Evolutionary conservation across 176 grass and related monocot genomes (phyloP).

Genomic region (Phoenix roebelenii): DNA sequence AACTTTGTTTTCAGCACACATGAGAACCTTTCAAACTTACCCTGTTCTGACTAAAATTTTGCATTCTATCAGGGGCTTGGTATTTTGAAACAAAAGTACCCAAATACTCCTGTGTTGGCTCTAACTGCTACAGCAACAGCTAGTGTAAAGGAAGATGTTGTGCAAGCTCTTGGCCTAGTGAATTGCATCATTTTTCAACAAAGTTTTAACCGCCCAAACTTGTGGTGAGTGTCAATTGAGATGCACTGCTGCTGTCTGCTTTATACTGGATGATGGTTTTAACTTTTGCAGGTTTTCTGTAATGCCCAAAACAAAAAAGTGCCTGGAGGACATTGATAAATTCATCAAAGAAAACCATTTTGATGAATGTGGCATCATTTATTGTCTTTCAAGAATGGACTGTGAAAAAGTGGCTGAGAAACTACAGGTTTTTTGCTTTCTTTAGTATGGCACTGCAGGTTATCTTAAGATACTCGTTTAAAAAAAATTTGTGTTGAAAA

Average conservation of each 20-base stretch:
- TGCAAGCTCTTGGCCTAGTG: constrained; percentile 73
- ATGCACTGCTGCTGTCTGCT: neutral
- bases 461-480: no score
- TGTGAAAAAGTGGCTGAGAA: constrained; percentile 91
- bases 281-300: constrained; percentile 54
- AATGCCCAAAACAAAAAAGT: constrained; percentile 83
- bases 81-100: constrained; percentile 75
- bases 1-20: neutral
- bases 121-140: constrained; percentile 91
- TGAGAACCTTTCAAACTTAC: neutral
- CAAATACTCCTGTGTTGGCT: constrained; percentile 63
- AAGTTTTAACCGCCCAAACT: constrained; percentile 93
- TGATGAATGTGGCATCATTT: constrained; percentile 86
- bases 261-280: constrained; percentile 16
- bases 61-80: constrained; percentile 45
- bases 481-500: no score
- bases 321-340: constrained; percentile 66
- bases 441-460: no score
- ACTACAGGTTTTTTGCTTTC: constrained; percentile 39
- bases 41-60: neutral
- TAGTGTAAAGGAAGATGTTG: constrained; percentile 91
- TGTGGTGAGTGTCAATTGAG: constrained; percentile 39
- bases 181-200: constrained; percentile 87
- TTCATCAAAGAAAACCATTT: constrained; percentile 62
- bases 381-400: constrained; percentile 92